Conservation (phyloP, 495 filamentous ascomycete species). For the Aspergillus affinis region DNA sequence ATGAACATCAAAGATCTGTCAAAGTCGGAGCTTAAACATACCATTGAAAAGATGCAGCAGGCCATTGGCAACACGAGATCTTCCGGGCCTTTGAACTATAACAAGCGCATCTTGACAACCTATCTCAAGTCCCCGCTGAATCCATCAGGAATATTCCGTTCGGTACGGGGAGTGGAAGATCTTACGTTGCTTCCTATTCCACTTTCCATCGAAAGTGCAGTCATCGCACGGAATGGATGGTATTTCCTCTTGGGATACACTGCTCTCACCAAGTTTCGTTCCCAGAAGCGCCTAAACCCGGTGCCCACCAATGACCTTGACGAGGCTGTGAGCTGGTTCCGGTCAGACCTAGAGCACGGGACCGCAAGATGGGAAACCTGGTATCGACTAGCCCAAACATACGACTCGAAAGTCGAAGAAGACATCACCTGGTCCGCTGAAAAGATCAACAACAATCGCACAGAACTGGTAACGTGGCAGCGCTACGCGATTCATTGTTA, state of each 20-base stretch:
- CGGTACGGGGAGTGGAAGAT: constrained; percentile 71
- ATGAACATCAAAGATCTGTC: constrained; percentile 89
- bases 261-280: constrained; percentile 81
- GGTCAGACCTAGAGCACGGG: constrained; percentile 82
- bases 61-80: constrained; percentile 66
- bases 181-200: constrained; percentile 51
- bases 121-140: constrained; percentile 81
- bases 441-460: constrained; percentile 83
- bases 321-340: constrained; percentile 76
- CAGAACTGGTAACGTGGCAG: constrained; percentile 73
- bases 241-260: constrained; percentile 90
- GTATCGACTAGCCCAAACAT: constrained; percentile 90
- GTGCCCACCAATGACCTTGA: constrained; percentile 83
- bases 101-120: constrained; percentile 68
- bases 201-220: constrained; percentile 50
- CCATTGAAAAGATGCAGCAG: constrained; percentile 86
- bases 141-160: constrained; percentile 74
- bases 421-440: constrained; percentile 92
- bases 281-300: constrained; percentile 74
- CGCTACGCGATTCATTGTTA: constrained; percentile 90
- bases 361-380: constrained; percentile 91
- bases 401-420: constrained; percentile 90
- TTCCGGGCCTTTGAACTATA: constrained; percentile 67
- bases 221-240: constrained; percentile 81
- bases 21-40: constrained; percentile 81